phyloP scores from a whole-genome alignment of 2,329 filamentous ascomycete genomes.

The Penicillium vulpinum region DNA sequence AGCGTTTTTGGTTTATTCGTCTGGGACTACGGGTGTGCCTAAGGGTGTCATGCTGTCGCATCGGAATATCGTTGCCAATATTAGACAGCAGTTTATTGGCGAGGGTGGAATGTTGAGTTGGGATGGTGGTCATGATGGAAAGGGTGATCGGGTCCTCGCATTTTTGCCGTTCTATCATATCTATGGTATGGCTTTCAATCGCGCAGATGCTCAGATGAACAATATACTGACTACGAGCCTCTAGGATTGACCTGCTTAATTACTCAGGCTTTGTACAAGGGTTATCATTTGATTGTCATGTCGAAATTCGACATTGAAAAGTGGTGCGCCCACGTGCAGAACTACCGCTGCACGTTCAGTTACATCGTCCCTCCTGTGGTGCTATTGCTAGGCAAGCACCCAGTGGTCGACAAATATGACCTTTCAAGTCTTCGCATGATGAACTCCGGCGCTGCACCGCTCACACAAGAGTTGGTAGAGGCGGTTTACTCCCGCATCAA shows the following conservation, averaged over 20 bases:
- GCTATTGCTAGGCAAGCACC: constrained; percentile 76
- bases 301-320: constrained; percentile 77
- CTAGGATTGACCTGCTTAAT: constrained; percentile 70
- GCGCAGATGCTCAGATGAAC: not conserved
- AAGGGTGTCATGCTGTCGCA: constrained; percentile 91
- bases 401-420: constrained; percentile 76
- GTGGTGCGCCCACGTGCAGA: constrained; percentile 75
- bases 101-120: constrained; percentile 60
- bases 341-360: constrained; percentile 70
- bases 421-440: constrained; percentile 76
- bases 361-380: constrained; percentile 86
- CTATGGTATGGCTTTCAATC: constrained; percentile 60
- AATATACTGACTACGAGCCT: constrained; percentile 9
- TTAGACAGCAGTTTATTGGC: constrained; percentile 55
- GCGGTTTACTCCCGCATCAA: constrained; percentile 71
- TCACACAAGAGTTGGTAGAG: constrained; percentile 77
- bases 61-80: constrained; percentile 76
- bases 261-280: constrained; percentile 65
- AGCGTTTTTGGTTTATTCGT: constrained; percentile 83
- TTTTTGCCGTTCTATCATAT: constrained; percentile 91
- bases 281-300: constrained; percentile 69
- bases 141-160: constrained; percentile 71
- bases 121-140: constrained; percentile 59
- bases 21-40: constrained; percentile 84
- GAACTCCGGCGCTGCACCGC: constrained; percentile 82